These are phyloP conservation scores for Salicornia ramosissima DNA, from an alignment of 148 eudicot genomes.

Conservation along the genomic window DNA sequence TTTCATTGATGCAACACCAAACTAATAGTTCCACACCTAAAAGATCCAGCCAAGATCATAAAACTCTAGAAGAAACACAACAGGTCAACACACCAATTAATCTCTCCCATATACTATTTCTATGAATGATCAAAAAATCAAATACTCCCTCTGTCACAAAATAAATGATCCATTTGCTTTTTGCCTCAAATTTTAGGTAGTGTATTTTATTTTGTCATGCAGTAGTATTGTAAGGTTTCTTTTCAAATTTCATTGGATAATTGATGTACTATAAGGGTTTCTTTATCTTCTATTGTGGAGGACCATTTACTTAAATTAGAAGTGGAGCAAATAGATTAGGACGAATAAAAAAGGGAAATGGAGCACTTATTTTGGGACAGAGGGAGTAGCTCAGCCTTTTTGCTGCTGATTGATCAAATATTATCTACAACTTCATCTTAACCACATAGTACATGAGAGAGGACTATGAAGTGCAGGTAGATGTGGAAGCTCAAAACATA, in stretches of 20 bases:
- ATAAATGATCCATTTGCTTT: no score
- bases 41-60: background rate
- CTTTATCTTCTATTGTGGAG: no score
- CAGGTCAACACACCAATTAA: background rate
- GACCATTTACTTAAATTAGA: no score
- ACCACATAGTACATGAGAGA: background rate
- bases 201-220: no score
- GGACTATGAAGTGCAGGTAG: background rate
- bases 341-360: no score
- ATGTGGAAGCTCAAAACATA: conserved; percentile 28
- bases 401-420: background rate
- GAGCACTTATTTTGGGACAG: no score
- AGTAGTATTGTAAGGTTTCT: no score
- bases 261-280: no score
- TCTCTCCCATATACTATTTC: conserved; percentile 7
- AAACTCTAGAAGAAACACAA: background rate
- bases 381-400: background rate
- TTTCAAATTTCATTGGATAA: no score
- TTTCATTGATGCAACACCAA: background rate
- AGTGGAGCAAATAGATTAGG: no score
- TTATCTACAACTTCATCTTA: background rate
- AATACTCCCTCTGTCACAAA: no score
- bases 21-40: background rate
- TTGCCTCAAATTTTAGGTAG: no score
- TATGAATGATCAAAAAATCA: background rate